Conservation (phyloP, 768 basidiomycete species). For the Hysterangium stoloniferum region DNA sequence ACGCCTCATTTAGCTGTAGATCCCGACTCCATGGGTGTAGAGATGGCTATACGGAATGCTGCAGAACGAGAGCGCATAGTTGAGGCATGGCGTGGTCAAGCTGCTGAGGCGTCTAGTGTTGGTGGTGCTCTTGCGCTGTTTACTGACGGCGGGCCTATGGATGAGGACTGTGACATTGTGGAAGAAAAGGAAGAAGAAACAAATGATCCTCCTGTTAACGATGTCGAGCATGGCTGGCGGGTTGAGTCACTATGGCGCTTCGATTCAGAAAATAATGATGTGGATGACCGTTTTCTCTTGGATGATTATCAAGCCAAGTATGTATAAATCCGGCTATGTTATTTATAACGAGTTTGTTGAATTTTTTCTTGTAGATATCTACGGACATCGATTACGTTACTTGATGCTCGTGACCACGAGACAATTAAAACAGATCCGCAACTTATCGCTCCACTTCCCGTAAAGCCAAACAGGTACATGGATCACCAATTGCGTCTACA, state of each 20-base stretch:
- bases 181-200: constrained; percentile 19
- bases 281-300: constrained; percentile 58
- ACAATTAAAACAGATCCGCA: constrained; percentile 16
- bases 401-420: constrained; percentile 42
- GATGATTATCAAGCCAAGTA: constrained; percentile 61
- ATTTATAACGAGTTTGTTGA: constrained; percentile 1
- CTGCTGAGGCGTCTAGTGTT: constrained; percentile 4
- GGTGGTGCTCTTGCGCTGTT: constrained; percentile 10
- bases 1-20: not conserved
- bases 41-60: not conserved
- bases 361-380: constrained; percentile 35
- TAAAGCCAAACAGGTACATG: constrained; percentile 10
- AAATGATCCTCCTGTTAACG: constrained; percentile 19
- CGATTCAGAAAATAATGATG: constrained; percentile 52
- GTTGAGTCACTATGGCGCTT: constrained; percentile 60
- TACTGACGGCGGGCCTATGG: not conserved
- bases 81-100: constrained; percentile 11
- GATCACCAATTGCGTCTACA: constrained; percentile 10
- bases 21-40: not conserved
- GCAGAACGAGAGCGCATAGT: not conserved
- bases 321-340: constrained; percentile 10
- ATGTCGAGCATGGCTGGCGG: constrained; percentile 34
- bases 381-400: constrained; percentile 45
- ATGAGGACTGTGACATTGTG: not conserved
- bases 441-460: constrained; percentile 9